Evolutionary conservation across 192 early-diverging fungal species (phyloP), one percentile per base, ranked within the genome.

Genomic region (Linnemannia hyalina): DNA sequence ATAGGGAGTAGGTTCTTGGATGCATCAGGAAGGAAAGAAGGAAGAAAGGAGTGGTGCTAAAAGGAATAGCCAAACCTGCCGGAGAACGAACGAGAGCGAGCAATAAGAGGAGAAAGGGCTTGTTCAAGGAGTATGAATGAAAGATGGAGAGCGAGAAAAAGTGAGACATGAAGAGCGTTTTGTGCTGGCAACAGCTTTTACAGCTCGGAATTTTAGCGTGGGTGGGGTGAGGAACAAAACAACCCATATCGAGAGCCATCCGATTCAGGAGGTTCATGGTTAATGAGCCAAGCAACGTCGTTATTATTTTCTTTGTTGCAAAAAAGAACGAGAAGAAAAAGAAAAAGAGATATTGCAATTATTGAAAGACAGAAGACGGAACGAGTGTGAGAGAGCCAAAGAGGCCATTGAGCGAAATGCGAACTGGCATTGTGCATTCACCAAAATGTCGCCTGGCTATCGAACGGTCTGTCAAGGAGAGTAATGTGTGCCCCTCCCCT

Each of bases 351-450:
- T 29, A 32, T 52, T 29, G 26, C 60, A 32, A 65, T 57, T 18
- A 57, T 26, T 52, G 18, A 52, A 3, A 52, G 49, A 52, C 18
- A 52, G 60, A 15, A 20, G 49, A 22, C 18, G 18, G 60, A 15
- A 32, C 60, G 29, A 65, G 38, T 40, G 38, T 40, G 38, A 40
- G 38, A 40, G 38, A 40, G 38, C 3, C 3, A 40, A 5, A 40
- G 38, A 40, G 55, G 55, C 23, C n/a, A 63, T 63, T 63, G 60
- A 65, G 60, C n/a, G 26, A 65, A 29, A 65, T 65, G 60, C 60
- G 6, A 57, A n/a, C 22, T 32, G n/a, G 26, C 13, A 35, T 65
- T 32, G 60, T 65, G 60, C 60, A 65, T 65, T 15, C 11, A 32
- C 60, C 4, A 40, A 26, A 52, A 65, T 32, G 60, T 26, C 29